These are phyloP conservation scores for Pythium rishiriense DNA, from an alignment of 352 stramenopile genomes.

Conservation along the genomic window DNA sequence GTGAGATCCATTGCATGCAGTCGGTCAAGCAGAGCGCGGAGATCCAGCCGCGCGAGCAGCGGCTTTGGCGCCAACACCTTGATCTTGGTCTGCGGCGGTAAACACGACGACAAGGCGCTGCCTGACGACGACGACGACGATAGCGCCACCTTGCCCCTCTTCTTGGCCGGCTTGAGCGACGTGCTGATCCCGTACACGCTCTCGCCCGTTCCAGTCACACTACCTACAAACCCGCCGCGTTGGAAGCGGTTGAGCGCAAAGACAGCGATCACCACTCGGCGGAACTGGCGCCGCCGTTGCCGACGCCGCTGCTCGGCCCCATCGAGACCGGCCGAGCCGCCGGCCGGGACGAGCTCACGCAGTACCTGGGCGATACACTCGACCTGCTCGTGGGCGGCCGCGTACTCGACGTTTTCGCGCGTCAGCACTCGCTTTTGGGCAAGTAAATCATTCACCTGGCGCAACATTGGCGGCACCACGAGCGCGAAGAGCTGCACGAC, in stretches of 20 bases:
- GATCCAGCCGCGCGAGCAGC: conserved; percentile 31
- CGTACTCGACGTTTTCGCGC: conserved; percentile 51
- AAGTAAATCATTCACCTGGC: conserved; percentile 68
- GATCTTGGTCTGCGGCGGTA: conserved; percentile 36
- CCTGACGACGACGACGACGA: neutral
- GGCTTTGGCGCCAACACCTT: conserved; percentile 42
- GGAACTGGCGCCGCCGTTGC: conserved; percentile 29
- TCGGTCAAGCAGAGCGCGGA: conserved; percentile 41
- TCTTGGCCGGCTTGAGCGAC: conserved; percentile 37
- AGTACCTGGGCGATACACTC: conserved; percentile 63
- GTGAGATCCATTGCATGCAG: conserved; percentile 37
- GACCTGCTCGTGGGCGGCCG: conserved; percentile 48
- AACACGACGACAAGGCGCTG: conserved; percentile 4
- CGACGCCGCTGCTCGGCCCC: conserved; percentile 17
- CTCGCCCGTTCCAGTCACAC: conserved; percentile 1
- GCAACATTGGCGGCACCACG: conserved; percentile 52
- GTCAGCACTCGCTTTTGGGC: conserved; percentile 55
- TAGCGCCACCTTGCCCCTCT: conserved; percentile 19
- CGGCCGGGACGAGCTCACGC: conserved; percentile 48
- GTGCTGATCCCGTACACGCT: conserved; percentile 39
- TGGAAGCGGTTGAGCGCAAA: conserved; percentile 71
- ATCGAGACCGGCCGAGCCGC: neutral
- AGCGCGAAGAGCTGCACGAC: conserved; percentile 64
- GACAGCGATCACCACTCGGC: conserved; percentile 54
- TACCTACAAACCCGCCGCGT: conserved; percentile 26